Evolutionary conservation across 441 rosid species (phyloP), one percentile per base, ranked within the genome.

Genomic region (Populus tomentosa): DNA sequence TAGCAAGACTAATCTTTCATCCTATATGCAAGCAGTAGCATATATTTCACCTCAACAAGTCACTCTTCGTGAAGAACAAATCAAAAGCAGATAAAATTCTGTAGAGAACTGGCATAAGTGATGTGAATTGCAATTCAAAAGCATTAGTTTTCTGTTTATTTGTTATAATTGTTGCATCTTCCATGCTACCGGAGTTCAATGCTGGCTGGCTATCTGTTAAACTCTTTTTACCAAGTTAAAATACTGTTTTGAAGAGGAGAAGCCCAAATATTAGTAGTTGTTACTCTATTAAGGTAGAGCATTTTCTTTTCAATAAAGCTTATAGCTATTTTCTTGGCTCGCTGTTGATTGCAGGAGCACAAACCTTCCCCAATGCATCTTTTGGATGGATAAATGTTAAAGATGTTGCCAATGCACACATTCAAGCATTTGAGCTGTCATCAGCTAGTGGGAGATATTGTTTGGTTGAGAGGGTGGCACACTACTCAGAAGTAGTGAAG

Each of bases 391-490:
- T 93, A 50, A 89, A 90, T 75, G 97, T 95, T 7, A 90, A 87
- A 82, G 94, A 95, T 61, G 97, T 94, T 71, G 98, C 94, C 13
- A 85, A 84, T 80, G 96, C 94, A 13, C 97, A 94, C 77, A 88
- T 94, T 70, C 91, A 86, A 78, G 98, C 97, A 63, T 89, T 86
- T 80, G 95, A 94, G 80, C 71, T 84, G 80, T 88, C 94, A 36
- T 90, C 95, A 68, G 97, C 98, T 23, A 91, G 70, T 70, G 98
- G 99, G 78, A 89, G 99, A 79, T 85, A 91, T 63, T 91, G 92
- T 84, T 28, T 93, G 85, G 98, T 91, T 20, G 97, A 92, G 86
- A 86, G 79, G 38, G 90, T 92, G 62, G 86, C 74, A 20, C 98
- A 93, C 81, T 84, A 85, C 76, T 93, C 97, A 0, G 92, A 93